Evolutionary conservation across 1,284 basidiomycete genomes (phyloP).

Genomic region (Tylopilus orsonianus): DNA sequence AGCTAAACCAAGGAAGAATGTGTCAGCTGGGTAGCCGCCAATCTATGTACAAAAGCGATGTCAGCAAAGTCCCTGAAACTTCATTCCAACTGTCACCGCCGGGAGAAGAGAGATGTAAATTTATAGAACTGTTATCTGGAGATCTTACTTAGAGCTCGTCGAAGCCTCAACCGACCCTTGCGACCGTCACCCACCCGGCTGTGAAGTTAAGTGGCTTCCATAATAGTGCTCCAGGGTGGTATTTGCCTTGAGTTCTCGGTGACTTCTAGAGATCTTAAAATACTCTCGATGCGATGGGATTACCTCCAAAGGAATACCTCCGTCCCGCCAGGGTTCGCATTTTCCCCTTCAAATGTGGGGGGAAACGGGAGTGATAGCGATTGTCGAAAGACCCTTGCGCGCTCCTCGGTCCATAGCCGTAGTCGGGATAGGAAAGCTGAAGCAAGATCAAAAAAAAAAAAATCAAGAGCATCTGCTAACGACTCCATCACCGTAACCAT

Average conservation of each 20-base stretch:
- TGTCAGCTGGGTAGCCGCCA: slow-evolving; percentile 20
- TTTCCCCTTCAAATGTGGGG: neutral
- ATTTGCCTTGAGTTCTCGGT: slow-evolving; percentile 17
- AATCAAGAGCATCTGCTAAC: slow-evolving; percentile 6
- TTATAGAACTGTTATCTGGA: slow-evolving; percentile 12
- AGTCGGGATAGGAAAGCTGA: neutral
- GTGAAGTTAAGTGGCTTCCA: slow-evolving; percentile 23
- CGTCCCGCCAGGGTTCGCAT: slow-evolving; percentile 4
- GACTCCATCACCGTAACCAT: slow-evolving; percentile 30
- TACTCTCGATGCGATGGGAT: slow-evolving; percentile 6
- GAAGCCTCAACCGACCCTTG: slow-evolving; percentile 17
- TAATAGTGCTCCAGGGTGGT: slow-evolving; percentile 26
- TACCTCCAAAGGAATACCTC: slow-evolving; percentile 4
- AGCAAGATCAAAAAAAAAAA: slow-evolving; percentile 1
- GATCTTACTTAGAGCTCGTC: slow-evolving; percentile 23
- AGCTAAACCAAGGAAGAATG: slow-evolving; percentile 27
- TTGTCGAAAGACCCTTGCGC: neutral
- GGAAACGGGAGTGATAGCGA: neutral
- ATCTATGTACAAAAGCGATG: slow-evolving; percentile 25
- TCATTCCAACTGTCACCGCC: slow-evolving; percentile 23
- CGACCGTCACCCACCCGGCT: slow-evolving; percentile 16
- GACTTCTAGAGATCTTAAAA: slow-evolving; percentile 16
- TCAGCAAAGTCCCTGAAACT: slow-evolving; percentile 25
- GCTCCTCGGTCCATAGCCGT: slow-evolving; percentile 3
- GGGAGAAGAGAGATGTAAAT: slow-evolving; percentile 27